These are phyloP conservation scores for Chimonanthus salicifolius DNA, from an alignment of 164 flowering plant species.

Conservation along the genomic window DNA sequence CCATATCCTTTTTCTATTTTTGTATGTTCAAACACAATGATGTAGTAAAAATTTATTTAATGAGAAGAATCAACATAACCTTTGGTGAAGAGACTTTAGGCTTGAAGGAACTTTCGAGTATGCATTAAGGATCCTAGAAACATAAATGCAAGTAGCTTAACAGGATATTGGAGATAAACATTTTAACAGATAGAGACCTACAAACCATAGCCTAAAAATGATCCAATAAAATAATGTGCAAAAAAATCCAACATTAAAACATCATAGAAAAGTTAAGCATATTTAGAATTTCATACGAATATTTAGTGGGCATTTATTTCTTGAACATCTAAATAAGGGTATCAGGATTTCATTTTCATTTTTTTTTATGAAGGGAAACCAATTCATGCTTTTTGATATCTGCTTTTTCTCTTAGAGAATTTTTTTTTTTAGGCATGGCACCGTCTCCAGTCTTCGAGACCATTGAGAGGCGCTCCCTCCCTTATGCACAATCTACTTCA, in stretches of 20 bases:
- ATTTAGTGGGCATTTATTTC: not conserved
- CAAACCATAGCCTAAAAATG: too few species aligned
- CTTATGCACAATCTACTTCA: too few species aligned
- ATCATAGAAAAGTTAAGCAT: not conserved
- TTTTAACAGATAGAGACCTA: not conserved
- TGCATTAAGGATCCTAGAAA: constrained; percentile 74
- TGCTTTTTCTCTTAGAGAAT: too few species aligned
- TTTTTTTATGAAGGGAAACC: too few species aligned
- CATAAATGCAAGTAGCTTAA: constrained; percentile 1
- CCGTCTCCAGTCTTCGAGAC: too few species aligned
- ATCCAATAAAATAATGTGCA: not conserved
- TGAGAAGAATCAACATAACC: constrained; percentile 31
- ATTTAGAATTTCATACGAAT: too few species aligned
- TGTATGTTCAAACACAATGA: not conserved
- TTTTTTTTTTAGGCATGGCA: too few species aligned
- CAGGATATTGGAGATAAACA: too few species aligned
- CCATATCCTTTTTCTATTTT: not conserved
- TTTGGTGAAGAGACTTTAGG: constrained; percentile 53
- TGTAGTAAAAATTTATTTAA: too few species aligned
- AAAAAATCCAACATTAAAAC: not conserved
- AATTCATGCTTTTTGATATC: too few species aligned
- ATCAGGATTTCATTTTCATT: too few species aligned
- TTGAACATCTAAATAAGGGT: not conserved
- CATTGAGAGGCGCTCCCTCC: too few species aligned
- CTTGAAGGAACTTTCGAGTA: constrained; percentile 77